Evolutionary conservation across 192 early-diverging fungal genomes (phyloP), one percentile per base, ranked within the genome.

Genomic region (Chytriomyces sp.): DNA sequence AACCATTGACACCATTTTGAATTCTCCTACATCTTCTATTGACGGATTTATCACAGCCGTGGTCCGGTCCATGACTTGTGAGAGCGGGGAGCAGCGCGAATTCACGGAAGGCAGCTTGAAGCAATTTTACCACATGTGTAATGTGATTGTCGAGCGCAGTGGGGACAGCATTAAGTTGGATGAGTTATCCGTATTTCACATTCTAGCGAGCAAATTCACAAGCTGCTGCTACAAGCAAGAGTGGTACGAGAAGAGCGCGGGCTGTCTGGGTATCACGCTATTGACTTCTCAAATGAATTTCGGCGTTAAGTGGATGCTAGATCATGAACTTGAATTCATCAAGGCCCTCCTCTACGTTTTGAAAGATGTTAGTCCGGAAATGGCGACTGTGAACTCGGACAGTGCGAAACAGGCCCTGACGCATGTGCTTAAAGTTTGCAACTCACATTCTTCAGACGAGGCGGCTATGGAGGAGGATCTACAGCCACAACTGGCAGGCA

Each of bases 281-380:
- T 84, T 95, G 55, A 90, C 88, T 49, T 88, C 91, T 0, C 83
- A 94, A 68, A 84, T 99, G 34, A 87, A 91, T 28, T 82, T 99
- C 77, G 93, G 95, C 5, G 85, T 86, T 19, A 81, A 86, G 34
- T 99, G 98, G 98, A 90, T 98, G 83, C 76, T 93, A n/a, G 92
- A 92, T 34, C 94, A 95, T 75, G 90, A 97, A 62, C 77, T 98
- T 7, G 98, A 98, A 67, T 95, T 98, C 73, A 91, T 93, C 72
- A 92, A 93, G 67, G 91, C 94, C 0, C 76, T 99, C 19, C 76
- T 99, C 4, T 98, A 94, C 69, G 92, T 98, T 22, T 87, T 99
- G 10, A 98, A 99, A 80, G 96, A 97, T 75, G 81, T 87, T 39
- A 88, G 91, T 0, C 84, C 91, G 0, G 91, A 94, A 65, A 86